Evolutionary conservation across 2,329 filamentous ascomycete species (phyloP).

Genomic region (Ophiocordyceps unilateralis): DNA sequence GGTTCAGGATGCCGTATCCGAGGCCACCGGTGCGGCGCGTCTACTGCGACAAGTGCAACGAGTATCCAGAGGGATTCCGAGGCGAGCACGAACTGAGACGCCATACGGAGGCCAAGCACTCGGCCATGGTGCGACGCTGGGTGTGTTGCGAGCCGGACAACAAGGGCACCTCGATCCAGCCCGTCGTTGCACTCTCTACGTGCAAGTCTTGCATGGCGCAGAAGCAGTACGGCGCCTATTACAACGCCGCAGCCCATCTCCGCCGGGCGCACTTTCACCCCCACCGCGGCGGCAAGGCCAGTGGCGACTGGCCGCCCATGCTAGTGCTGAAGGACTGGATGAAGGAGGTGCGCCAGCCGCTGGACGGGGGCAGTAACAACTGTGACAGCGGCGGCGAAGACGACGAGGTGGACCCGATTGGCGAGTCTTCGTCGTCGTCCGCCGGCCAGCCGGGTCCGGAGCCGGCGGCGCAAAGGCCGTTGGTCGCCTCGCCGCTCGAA

Average conservation of each 20-base stretch:
- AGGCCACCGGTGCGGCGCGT: conserved; percentile 50
- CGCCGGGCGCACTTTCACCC: conserved; percentile 40
- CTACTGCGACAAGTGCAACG: conserved; percentile 61
- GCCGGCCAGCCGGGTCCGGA: conserved; percentile 3
- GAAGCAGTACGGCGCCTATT: conserved; percentile 41
- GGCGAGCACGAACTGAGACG: conserved; percentile 73
- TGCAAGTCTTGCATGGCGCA: conserved; percentile 39
- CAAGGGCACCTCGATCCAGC: conserved; percentile 21
- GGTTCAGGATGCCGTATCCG: conserved; percentile 26
- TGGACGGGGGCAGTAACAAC: conserved; percentile 24
- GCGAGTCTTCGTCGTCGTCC: conserved; percentile 3
- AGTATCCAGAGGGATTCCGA: conserved; percentile 73
- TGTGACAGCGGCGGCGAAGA: conserved; percentile 32
- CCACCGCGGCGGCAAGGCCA: conserved; percentile 36
- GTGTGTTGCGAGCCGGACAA: conserved; percentile 34
- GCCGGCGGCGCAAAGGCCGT: conserved; percentile 2
- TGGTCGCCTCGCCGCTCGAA: conserved; percentile 3
- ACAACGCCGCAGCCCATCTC: conserved; percentile 41
- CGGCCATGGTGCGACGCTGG: conserved; percentile 36
- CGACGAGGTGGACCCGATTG: conserved; percentile 11
- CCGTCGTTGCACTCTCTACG: conserved; percentile 32
- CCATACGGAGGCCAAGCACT: conserved; percentile 43
- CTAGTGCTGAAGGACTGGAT: conserved; percentile 42
- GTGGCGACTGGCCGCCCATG: conserved; percentile 42
- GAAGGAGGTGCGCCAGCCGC: conserved; percentile 37